These are phyloP conservation scores for Climacium dendroides DNA, from an alignment of 225 moss, liverwort and hornwort species.

Conservation along the genomic window DNA sequence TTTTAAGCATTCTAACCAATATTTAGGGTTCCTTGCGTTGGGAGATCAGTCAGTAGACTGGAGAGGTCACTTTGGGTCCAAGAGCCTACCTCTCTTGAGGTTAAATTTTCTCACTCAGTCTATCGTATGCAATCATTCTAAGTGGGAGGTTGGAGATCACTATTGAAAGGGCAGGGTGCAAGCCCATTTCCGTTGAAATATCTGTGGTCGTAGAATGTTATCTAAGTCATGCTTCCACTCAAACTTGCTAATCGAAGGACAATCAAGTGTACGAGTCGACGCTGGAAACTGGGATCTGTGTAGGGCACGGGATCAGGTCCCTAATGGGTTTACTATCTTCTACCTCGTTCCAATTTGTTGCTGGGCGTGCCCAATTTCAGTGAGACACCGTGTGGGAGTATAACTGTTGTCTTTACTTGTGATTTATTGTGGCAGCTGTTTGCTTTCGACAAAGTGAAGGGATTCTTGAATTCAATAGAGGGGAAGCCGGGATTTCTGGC, in stretches of 20 bases:
- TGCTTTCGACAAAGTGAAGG: constrained; percentile 66
- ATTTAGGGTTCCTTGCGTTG: background rate
- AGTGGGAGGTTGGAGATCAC: background rate
- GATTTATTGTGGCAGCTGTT: constrained; percentile 35
- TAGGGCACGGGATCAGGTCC: background rate
- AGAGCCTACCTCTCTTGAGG: background rate
- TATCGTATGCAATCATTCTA: background rate
- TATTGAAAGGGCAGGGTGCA: background rate
- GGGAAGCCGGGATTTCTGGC: constrained; percentile 22
- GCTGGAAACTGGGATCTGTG: background rate
- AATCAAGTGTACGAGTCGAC: background rate
- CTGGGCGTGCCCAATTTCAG: background rate
- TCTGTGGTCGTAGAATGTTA: background rate
- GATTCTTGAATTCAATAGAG: constrained; percentile 47
- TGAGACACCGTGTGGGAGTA: background rate
- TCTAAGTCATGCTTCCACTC: background rate
- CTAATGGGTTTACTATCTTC: background rate
- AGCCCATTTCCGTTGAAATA: background rate
- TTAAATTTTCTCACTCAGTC: background rate
- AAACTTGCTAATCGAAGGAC: background rate
- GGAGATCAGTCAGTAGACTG: background rate
- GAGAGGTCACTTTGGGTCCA: background rate
- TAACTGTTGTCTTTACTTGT: background rate
- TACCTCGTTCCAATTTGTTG: background rate
- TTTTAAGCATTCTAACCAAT: background rate